Evolutionary conservation across 331 rosid species (phyloP).

Genomic region (Quercus lobata): DNA sequence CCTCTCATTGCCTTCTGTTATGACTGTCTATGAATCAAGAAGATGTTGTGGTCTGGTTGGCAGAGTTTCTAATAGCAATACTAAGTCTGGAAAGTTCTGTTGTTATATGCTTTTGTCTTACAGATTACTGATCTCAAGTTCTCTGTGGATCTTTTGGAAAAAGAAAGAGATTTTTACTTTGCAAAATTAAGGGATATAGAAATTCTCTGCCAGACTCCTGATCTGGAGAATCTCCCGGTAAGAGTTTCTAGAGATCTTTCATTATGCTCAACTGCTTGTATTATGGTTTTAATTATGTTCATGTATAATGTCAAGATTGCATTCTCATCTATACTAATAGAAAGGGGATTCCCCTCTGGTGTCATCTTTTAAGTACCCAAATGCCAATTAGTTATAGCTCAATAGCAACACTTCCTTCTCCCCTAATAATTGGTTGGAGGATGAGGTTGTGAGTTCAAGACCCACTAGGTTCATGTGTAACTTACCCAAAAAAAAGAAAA

Average conservation of each 20-base stretch:
- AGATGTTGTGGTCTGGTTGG: not conserved
- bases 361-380: no score
- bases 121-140: constrained; percentile 84
- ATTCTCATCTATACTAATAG: no score
- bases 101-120: constrained; percentile 9
- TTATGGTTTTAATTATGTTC: not conserved
- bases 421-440: no score
- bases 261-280: not conserved
- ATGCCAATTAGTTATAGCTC: no score
- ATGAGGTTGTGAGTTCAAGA: no score
- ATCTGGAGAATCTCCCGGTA: constrained; percentile 81
- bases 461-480: no score
- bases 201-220: constrained; percentile 79
- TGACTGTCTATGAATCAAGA: not conserved
- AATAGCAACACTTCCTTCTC: no score
- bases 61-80: not conserved
- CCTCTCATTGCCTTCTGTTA: not conserved
- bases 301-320: not conserved
- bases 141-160: constrained; percentile 83
- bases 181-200: constrained; percentile 91
- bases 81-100: not conserved
- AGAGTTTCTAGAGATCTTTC: constrained; percentile 2
- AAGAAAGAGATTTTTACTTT: constrained; percentile 91
- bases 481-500: no score
- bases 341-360: no score